Evolutionary conservation across 768 basidiomycete genomes (phyloP).

Genomic region (Russula foetens): DNA sequence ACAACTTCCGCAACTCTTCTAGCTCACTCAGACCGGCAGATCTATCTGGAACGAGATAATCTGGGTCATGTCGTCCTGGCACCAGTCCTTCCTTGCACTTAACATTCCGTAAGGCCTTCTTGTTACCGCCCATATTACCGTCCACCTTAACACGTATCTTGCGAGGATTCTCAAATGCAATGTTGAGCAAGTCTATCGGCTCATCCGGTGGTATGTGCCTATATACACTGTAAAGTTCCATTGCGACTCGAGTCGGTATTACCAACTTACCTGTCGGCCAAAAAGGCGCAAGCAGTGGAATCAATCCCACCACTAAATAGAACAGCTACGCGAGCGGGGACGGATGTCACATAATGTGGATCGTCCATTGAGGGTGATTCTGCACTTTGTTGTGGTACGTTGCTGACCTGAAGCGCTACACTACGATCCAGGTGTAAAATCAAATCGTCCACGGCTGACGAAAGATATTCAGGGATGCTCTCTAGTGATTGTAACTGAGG

Average conservation of each 20-base stretch:
- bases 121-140: constrained; percentile 38
- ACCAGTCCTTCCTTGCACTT: background rate
- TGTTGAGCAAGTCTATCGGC: constrained; percentile 87
- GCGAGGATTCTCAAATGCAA: constrained; percentile 94
- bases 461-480: constrained; percentile 37
- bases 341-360: constrained; percentile 14
- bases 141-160: constrained; percentile 45
- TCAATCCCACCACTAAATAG: constrained; percentile 97
- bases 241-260: background rate
- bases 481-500: constrained; percentile 33
- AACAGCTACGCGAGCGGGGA: constrained; percentile 51
- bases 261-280: constrained; percentile 61
- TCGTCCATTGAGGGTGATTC: constrained; percentile 24
- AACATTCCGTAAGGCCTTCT: constrained; percentile 25
- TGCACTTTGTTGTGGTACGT: constrained; percentile 46
- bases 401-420: constrained; percentile 55
- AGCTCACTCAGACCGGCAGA: constrained; percentile 70
- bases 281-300: constrained; percentile 71
- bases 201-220: constrained; percentile 71
- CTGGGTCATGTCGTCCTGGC: constrained; percentile 16
- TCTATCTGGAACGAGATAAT: constrained; percentile 85
- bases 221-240: background rate
- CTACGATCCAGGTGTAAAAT: constrained; percentile 53
- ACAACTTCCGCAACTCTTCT: constrained; percentile 66
- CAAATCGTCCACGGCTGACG: constrained; percentile 39